Evolutionary conservation across 768 basidiomycete species (phyloP).

Genomic region (Cystobasidium onofrii): DNA sequence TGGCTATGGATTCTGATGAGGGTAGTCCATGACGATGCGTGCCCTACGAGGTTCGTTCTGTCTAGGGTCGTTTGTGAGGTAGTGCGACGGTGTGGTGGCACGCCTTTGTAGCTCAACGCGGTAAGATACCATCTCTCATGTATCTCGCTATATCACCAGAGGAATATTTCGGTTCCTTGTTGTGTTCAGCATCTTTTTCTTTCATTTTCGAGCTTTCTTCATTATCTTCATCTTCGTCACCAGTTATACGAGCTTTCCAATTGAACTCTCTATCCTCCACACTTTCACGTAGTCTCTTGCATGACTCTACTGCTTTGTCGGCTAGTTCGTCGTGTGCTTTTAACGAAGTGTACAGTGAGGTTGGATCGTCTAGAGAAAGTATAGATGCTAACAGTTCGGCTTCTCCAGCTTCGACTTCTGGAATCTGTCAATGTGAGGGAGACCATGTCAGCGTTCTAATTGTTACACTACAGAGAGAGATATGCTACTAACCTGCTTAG

Average conservation of each 20-base stretch:
- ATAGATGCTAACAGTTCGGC: constrained; percentile 1
- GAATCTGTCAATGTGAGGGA: constrained; percentile 1
- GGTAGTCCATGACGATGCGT: too few species aligned
- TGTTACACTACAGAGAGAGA: neutral
- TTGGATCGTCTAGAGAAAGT: constrained; percentile 10
- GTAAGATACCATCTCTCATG: constrained; percentile 30
- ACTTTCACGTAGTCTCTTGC: neutral
- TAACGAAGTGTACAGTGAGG: constrained; percentile 11
- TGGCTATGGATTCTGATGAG: too few species aligned
- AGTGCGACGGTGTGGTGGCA: too few species aligned
- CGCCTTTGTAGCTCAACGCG: too few species aligned
- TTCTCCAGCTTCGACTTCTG: constrained; percentile 26
- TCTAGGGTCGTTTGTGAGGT: too few species aligned
- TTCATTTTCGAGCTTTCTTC: constrained; percentile 8
- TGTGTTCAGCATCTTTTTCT: neutral
- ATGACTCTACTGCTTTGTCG: constrained; percentile 5
- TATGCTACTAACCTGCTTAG: constrained; percentile 29
- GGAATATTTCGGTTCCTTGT: constrained; percentile 14
- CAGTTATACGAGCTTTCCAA: constrained; percentile 12
- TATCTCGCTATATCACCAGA: constrained; percentile 12
- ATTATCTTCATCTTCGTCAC: constrained; percentile 26
- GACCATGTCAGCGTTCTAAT: neutral
- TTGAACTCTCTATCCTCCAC: constrained; percentile 27
- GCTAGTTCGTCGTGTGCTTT: constrained; percentile 28
- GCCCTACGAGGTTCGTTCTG: too few species aligned